These are phyloP conservation scores for Cardamine resedifolia DNA, from an alignment of 345 rosid species.

Conservation along the genomic window DNA sequence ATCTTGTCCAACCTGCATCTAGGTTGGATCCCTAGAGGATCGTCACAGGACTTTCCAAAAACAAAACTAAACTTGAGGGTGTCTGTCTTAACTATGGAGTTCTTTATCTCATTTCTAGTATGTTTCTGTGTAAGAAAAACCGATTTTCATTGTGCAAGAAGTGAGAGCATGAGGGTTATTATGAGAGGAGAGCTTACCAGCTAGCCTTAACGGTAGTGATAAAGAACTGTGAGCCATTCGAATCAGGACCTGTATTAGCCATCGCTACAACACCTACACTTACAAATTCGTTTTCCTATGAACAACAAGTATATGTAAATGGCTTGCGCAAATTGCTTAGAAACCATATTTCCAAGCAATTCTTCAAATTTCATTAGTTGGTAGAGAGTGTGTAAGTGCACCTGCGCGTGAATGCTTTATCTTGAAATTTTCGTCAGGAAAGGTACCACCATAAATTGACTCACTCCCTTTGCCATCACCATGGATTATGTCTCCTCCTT, in stretches of 20 bases:
- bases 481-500: constrained; percentile 82
- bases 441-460: constrained; percentile 78
- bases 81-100: background rate
- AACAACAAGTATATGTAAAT: background rate
- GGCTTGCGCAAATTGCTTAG: background rate
- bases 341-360: background rate
- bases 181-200: constrained; percentile 57
- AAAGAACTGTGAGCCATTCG: constrained; percentile 96
- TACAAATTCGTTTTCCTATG: constrained; percentile 5
- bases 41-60: background rate
- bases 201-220: constrained; percentile 89
- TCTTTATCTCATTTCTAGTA: constrained; percentile 4
- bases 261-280: constrained; percentile 79
- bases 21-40: background rate
- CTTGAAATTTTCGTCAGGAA: constrained; percentile 92
- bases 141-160: background rate
- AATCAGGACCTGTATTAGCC: constrained; percentile 91
- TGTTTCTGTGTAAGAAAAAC: background rate
- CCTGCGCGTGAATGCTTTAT: constrained; percentile 88
- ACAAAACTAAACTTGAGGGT: background rate
- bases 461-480: constrained; percentile 82
- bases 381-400: constrained; percentile 20
- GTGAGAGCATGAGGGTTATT: background rate
- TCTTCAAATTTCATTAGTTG: background rate
- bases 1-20: background rate